Conservation (phyloP, 176 grass and related monocot species). For the Hordeum vulgare region MorexV3_pseudomolecules_assembly NC_058519.1:628796285-628796784, state of each 20-base stretch:
- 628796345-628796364: neutral
- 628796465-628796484: constrained; percentile 16
- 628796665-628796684: neutral
- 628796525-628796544: neutral
- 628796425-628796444: neutral
- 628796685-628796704: constrained; percentile 17
- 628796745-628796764: constrained; percentile 51
- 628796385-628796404: neutral
- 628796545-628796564: neutral
- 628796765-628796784: constrained; percentile 18
- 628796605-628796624: constrained; percentile 62
- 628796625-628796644: constrained; percentile 60
- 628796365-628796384: neutral
- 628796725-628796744: constrained; percentile 51
- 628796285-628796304: neutral
- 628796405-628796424: neutral
- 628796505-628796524: neutral
- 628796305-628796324: neutral
- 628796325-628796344: neutral
- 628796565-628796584: constrained; percentile 54
- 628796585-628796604: constrained; percentile 46
- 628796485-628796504: neutral
- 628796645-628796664: neutral
- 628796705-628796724: constrained; percentile 58
- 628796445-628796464: neutral